Percentiles rank a stretch among this genome's conserved stretches.
Evolutionary conservation across 371 early-diverging fungal genomes (phyloP).

Genomic region (Coemansia linderi): DNA sequence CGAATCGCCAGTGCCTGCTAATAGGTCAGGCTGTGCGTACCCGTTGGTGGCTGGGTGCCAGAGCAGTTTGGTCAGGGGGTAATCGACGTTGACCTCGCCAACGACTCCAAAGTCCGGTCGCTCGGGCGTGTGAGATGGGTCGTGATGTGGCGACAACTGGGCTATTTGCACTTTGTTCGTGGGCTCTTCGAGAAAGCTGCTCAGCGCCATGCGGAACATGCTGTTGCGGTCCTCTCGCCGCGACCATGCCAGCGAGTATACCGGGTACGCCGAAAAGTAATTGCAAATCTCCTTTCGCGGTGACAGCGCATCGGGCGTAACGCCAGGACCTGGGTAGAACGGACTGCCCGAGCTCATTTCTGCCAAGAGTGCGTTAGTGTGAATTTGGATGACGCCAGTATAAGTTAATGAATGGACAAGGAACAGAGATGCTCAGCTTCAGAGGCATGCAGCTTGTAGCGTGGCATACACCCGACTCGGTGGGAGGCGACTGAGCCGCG

Average conservation of each 20-base stretch:
- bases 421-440: background rate
- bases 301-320: conserved; percentile 38
- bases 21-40: conserved; percentile 64
- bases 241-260: conserved; percentile 87
- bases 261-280: conserved; percentile 82
- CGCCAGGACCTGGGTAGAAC: conserved; percentile 27
- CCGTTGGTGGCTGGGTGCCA: conserved; percentile 81
- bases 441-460: background rate
- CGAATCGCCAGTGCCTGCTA: conserved; percentile 88
- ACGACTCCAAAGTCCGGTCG: conserved; percentile 67
- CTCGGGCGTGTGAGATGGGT: conserved; percentile 26
- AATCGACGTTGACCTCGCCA: conserved; percentile 79
- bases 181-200: conserved; percentile 80
- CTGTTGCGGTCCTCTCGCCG: conserved; percentile 46
- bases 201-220: conserved; percentile 74
- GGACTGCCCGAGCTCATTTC: conserved; percentile 47
- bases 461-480: background rate
- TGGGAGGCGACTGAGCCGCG: background rate
- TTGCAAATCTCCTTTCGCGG: conserved; percentile 75
- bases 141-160: conserved; percentile 50
- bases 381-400: background rate
- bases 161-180: conserved; percentile 71
- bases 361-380: background rate
- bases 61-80: conserved; percentile 85
- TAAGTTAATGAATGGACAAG: background rate